These are phyloP conservation scores for Stephanocyclus meneghinianus DNA, from an alignment of 352 stramenopile genomes.

Conservation along the genomic window DNA sequence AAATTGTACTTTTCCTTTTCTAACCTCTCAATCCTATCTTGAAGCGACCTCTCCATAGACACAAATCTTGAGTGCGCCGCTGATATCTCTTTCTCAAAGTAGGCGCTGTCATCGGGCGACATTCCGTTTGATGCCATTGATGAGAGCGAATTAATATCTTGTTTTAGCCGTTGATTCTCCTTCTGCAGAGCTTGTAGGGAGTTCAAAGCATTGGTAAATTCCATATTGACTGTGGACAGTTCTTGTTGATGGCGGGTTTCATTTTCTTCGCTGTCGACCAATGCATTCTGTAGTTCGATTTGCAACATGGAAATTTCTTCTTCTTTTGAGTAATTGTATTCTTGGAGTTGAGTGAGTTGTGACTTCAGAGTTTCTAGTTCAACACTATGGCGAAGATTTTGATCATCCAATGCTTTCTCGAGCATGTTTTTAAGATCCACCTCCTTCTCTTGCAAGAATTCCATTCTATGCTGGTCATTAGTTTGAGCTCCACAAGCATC, in stretches of 20 bases:
- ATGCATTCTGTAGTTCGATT: conserved; percentile 34
- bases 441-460: conserved; percentile 21
- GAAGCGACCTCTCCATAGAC: conserved; percentile 54
- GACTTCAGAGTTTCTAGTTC: conserved; percentile 11
- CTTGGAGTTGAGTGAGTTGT: conserved; percentile 3
- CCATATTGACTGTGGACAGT: conserved; percentile 37
- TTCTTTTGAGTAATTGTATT: neutral
- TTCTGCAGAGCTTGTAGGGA: conserved; percentile 41
- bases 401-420: conserved; percentile 13
- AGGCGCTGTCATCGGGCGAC: conserved; percentile 21
- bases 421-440: neutral
- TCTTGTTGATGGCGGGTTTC: conserved; percentile 38
- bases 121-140: conserved; percentile 1
- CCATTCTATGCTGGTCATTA: neutral
- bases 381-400: conserved; percentile 7
- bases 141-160: conserved; percentile 35
- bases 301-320: conserved; percentile 34
- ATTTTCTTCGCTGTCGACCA: conserved; percentile 30
- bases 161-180: conserved; percentile 50
- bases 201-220: conserved; percentile 48
- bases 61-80: conserved; percentile 54
- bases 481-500: conserved; percentile 1
- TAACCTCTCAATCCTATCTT: conserved; percentile 43
- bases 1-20: conserved; percentile 55
- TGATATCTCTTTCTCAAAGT: conserved; percentile 57